Percentiles rank a stretch among this genome's conserved stretches.
phyloP scores from a whole-genome alignment of 225 moss, liverwort and hornwort species.

The Sphagnum contortum region DNA sequence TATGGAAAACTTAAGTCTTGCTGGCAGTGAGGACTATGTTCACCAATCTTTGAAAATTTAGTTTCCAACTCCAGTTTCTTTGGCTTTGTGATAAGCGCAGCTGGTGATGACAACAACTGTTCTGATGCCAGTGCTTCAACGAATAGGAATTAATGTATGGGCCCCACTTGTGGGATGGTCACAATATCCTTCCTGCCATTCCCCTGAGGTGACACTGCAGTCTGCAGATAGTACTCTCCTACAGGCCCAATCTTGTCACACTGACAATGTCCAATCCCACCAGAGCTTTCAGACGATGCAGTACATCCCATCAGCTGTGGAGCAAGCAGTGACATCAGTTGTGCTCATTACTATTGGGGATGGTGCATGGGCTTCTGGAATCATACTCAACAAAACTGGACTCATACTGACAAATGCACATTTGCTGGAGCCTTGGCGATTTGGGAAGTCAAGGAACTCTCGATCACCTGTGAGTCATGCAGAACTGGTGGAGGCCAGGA shows the following conservation, averaged over 20 bases:
- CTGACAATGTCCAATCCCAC: slow-evolving; percentile 30
- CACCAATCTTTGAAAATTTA: no score
- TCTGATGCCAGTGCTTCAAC: slow-evolving; percentile 66
- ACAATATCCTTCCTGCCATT: slow-evolving; percentile 14
- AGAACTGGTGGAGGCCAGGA: no score
- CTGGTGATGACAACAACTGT: slow-evolving; percentile 92
- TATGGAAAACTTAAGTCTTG: no score
- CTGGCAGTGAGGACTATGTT: no score
- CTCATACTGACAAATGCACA: slow-evolving; percentile 95
- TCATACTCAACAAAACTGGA: slow-evolving; percentile 64
- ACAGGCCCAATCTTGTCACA: slow-evolving; percentile 47
- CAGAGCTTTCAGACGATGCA: slow-evolving; percentile 29
- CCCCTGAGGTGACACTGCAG: slow-evolving; percentile 10
- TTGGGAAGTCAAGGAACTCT: slow-evolving; percentile 67
- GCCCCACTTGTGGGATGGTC: slow-evolving; percentile 27
- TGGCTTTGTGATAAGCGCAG: slow-evolving; percentile 26
- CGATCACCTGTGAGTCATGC: slow-evolving; percentile 19
- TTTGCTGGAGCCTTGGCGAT: slow-evolving; percentile 95
- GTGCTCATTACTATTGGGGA: slow-evolving; percentile 93
- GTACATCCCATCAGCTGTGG: slow-evolving; percentile 61
- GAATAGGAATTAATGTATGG: slow-evolving; percentile 65
- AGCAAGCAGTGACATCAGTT: slow-evolving; percentile 75
- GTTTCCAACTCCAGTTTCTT: no score
- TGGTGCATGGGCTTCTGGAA: slow-evolving; percentile 97
- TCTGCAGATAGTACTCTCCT: slow-evolving; percentile 20